These are phyloP conservation scores for Epichloe baconii DNA, from an alignment of 2,329 filamentous ascomycete genomes.

Conservation along the genomic window DNA sequence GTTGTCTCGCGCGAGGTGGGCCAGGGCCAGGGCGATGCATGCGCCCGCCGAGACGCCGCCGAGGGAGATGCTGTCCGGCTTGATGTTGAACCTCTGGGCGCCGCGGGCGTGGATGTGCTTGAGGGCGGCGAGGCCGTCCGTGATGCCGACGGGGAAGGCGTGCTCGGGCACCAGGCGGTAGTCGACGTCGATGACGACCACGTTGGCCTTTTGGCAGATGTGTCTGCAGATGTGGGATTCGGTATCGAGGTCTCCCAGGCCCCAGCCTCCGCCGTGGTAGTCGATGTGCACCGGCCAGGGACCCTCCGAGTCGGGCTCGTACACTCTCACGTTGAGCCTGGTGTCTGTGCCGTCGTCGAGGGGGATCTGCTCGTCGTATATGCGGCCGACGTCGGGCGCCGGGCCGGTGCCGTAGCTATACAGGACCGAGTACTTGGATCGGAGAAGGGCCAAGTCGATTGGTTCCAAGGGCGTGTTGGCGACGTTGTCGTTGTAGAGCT, in stretches of 20 bases:
- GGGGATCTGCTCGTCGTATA: slow-evolving; percentile 25
- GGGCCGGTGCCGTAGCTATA: slow-evolving; percentile 32
- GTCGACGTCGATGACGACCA: slow-evolving; percentile 35
- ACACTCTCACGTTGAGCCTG: slow-evolving; percentile 25
- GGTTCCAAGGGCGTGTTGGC: slow-evolving; percentile 26
- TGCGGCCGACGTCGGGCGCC: slow-evolving; percentile 25
- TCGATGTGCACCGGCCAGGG: slow-evolving; percentile 35
- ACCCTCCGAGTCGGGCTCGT: slow-evolving; percentile 26
- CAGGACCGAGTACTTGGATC: slow-evolving; percentile 28
- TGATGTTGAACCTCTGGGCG: slow-evolving; percentile 23
- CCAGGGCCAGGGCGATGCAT: slow-evolving; percentile 23
- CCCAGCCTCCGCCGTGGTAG: slow-evolving; percentile 37
- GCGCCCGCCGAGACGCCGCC: slow-evolving; percentile 34
- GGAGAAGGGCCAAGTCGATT: slow-evolving; percentile 25
- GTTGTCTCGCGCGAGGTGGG: slow-evolving; percentile 27
- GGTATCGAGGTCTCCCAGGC: slow-evolving; percentile 34
- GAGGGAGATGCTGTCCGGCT: slow-evolving; percentile 24
- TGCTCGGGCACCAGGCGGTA: slow-evolving; percentile 39
- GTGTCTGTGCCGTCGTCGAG: slow-evolving; percentile 16
- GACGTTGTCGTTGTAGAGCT: slow-evolving; percentile 33
- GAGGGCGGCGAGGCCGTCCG: slow-evolving; percentile 35
- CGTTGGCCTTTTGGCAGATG: slow-evolving; percentile 28
- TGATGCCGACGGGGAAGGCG: slow-evolving; percentile 32
- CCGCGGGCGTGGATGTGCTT: slow-evolving; percentile 24
- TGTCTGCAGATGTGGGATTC: slow-evolving; percentile 36